phyloP scores from a whole-genome alignment of 305 asterid species.

The Nicotiana rustica region DNA sequence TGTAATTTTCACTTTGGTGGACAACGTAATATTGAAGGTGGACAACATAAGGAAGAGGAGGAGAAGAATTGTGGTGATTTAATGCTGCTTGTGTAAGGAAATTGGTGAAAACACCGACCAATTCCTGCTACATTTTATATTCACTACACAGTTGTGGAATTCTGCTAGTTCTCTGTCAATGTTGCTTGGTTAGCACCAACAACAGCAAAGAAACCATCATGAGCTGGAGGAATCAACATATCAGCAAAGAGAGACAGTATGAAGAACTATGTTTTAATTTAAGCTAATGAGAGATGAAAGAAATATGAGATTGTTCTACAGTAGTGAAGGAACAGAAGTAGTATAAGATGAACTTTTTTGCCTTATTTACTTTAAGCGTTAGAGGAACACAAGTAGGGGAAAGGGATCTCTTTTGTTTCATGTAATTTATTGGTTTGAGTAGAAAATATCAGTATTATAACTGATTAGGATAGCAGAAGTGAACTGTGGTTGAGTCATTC shows the following conservation, averaged over 20 bases:
- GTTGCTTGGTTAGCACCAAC: constrained; percentile 14
- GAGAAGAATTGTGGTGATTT: constrained; percentile 5
- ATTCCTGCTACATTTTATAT: neutral
- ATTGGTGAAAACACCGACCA: constrained; percentile 7
- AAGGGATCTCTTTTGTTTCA: neutral
- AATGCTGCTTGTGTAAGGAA: neutral
- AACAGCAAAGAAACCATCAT: constrained; percentile 25
- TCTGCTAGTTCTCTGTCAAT: constrained; percentile 1
- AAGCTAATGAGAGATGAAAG: constrained; percentile 10
- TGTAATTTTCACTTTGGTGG: neutral
- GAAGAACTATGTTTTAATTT: neutral
- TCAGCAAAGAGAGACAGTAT: neutral
- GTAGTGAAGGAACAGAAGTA: constrained; percentile 14
- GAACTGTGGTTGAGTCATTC: constrained; percentile 5
- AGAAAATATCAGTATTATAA: constrained; percentile 21
- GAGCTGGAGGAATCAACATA: constrained; percentile 16
- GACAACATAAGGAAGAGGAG: constrained; percentile 14
- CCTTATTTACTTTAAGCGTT: neutral
- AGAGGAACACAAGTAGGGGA: neutral
- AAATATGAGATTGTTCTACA: neutral
- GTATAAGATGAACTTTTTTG: constrained; percentile 27
- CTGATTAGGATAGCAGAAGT: neutral
- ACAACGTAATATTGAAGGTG: constrained; percentile 20
- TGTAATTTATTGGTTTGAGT: constrained; percentile 6
- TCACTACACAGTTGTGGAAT: constrained; percentile 1